phyloP scores from a whole-genome alignment of 108 stramenopile genomes.

The Pseudonitzschia delicatissima region DNA sequence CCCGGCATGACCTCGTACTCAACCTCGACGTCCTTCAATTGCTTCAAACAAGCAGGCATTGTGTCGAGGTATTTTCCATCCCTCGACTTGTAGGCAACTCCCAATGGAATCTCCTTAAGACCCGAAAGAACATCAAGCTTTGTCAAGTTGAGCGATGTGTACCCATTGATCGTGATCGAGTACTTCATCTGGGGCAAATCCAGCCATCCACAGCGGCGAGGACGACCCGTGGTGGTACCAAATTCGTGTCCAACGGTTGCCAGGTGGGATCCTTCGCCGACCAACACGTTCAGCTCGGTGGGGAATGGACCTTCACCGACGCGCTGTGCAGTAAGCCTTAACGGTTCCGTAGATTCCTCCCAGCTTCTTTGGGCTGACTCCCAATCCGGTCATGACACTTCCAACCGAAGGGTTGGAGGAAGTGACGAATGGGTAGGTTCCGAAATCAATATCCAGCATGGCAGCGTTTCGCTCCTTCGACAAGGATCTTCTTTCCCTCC shows the following conservation, averaged over 20 bases:
- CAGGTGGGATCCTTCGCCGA: conserved; percentile 76
- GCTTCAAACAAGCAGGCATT: conserved; percentile 92
- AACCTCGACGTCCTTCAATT: conserved; percentile 85
- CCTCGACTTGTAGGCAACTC: conserved; percentile 84
- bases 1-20: conserved; percentile 94
- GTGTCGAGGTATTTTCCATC: conserved; percentile 72
- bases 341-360: conserved; percentile 94
- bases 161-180: conserved; percentile 93
- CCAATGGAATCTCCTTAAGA: conserved; percentile 77
- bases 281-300: conserved; percentile 85
- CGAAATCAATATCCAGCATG: conserved; percentile 5
- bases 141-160: conserved; percentile 95
- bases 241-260: conserved; percentile 91
- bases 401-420: conserved; percentile 95
- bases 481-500: conserved; percentile 90
- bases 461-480: conserved; percentile 71
- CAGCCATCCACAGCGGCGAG: conserved; percentile 97
- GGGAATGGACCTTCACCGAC: conserved; percentile 99
- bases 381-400: conserved; percentile 95
- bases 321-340: conserved; percentile 98
- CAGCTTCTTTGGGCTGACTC: conserved; percentile 93
- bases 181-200: conserved; percentile 97
- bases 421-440: conserved; percentile 98
- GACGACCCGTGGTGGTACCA: conserved; percentile 95
- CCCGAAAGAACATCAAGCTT: conserved; percentile 98